Percentiles rank a stretch among this genome's conserved stretches.
These are phyloP conservation scores for Neospermospora avenae DNA, from an alignment of 2,329 filamentous ascomycete genomes.

Conservation along the genomic window DNA sequence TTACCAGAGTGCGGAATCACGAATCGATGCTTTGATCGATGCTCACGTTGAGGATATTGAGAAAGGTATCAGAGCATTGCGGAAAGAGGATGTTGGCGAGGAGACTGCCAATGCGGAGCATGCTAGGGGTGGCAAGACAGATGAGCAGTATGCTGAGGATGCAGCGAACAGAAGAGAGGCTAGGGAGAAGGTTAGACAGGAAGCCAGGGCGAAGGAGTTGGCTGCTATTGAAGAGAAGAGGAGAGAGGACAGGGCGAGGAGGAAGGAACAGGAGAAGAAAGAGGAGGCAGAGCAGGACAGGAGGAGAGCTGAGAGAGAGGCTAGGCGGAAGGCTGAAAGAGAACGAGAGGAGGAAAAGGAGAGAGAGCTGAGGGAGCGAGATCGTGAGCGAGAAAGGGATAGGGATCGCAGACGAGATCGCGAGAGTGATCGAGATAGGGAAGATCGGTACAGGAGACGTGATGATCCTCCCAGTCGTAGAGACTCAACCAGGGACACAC, in stretches of 20 bases:
- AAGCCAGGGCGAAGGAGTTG: conserved; percentile 54
- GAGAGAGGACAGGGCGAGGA: conserved; percentile 51
- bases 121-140: conserved; percentile 64
- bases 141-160: conserved; percentile 69
- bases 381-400: conserved; percentile 27
- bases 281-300: conserved; percentile 44
- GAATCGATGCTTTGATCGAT: conserved; percentile 67
- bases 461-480: conserved; percentile 23
- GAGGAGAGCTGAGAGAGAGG: conserved; percentile 37
- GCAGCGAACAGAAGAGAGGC: conserved; percentile 57
- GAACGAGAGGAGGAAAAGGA: conserved; percentile 28
- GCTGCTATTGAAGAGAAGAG: conserved; percentile 60
- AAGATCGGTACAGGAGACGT: conserved; percentile 29
- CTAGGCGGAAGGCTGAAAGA: conserved; percentile 29
- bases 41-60: conserved; percentile 60
- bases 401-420: conserved; percentile 33
- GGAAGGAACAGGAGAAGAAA: conserved; percentile 47
- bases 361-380: conserved; percentile 21
- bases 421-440: conserved; percentile 21
- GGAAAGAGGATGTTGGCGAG: conserved; percentile 64
- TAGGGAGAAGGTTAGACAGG: conserved; percentile 59
- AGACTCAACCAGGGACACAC: conserved; percentile 11
- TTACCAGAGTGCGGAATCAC: conserved; percentile 67
- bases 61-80: conserved; percentile 64
- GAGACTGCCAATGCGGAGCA: conserved; percentile 66